These are phyloP conservation scores for Balakata baccata DNA, from an alignment of 345 rosid species.

Conservation along the genomic window DNA sequence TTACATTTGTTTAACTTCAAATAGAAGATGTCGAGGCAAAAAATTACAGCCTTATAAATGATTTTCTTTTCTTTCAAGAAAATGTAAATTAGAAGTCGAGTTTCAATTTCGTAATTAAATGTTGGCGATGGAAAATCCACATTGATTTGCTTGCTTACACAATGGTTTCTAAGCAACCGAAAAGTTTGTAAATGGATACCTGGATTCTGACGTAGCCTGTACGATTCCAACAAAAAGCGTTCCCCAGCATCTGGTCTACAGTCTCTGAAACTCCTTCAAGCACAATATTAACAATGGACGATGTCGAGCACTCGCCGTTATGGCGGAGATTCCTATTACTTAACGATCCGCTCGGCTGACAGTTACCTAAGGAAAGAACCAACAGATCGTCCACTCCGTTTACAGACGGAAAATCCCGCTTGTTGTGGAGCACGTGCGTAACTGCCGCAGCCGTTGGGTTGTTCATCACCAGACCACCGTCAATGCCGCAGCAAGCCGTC, in stretches of 20 bases:
- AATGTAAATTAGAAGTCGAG: too few species aligned
- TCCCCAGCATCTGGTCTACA: slow-evolving; percentile 91
- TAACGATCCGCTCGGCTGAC: slow-evolving; percentile 36
- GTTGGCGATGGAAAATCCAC: slow-evolving; percentile 2
- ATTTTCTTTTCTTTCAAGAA: too few species aligned
- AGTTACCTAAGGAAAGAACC: slow-evolving; percentile 82
- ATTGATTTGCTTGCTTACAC: not conserved
- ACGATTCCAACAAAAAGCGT: slow-evolving; percentile 93
- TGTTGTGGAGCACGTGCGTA: slow-evolving; percentile 96
- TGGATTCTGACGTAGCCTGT: slow-evolving; percentile 92
- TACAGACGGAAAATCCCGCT: slow-evolving; percentile 78
- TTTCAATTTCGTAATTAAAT: too few species aligned
- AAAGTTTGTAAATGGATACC: slow-evolving; percentile 34
- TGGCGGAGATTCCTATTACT: slow-evolving; percentile 30
- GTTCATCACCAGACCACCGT: slow-evolving; percentile 96
- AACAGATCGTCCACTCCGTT: slow-evolving; percentile 85
- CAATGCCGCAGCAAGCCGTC: slow-evolving; percentile 74
- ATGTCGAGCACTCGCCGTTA: slow-evolving; percentile 66
- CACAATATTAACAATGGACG: slow-evolving; percentile 66
- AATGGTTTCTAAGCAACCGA: slow-evolving; percentile 20
- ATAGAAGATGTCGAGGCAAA: not conserved
- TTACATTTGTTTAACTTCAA: not conserved
- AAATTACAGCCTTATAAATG: not conserved
- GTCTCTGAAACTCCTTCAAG: slow-evolving; percentile 92
- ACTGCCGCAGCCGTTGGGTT: slow-evolving; percentile 90